A percentile compares a stretch with the other conserved stretches of the same genome.
phyloP scores from a whole-genome alignment of 2,329 filamentous ascomycete species.

The Ophiostoma ips region DNA sequence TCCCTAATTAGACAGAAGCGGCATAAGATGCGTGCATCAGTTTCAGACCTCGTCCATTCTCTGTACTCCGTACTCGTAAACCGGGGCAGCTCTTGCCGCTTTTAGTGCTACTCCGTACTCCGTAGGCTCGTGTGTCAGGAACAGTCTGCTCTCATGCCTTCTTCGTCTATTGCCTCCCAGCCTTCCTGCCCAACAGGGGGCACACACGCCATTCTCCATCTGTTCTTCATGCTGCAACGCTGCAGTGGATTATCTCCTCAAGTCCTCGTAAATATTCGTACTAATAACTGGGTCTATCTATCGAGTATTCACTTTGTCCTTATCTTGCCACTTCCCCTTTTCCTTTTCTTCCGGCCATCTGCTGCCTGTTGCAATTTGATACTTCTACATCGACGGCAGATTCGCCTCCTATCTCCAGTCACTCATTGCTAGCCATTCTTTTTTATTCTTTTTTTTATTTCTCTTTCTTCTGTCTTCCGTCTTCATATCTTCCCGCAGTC shows the following conservation, averaged over 20 bases:
- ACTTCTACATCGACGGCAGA: no score
- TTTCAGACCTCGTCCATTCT: background rate
- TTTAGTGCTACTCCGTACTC: background rate
- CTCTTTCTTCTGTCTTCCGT: background rate
- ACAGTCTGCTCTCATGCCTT: background rate
- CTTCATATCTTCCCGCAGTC: background rate
- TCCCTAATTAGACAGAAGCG: no score
- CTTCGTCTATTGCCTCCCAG: background rate
- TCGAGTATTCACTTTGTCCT: no score
- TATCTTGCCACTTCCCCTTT: no score
- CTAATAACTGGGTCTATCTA: no score
- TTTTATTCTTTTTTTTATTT: background rate
- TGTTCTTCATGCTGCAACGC: no score
- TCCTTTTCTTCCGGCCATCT: background rate
- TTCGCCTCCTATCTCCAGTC: background rate
- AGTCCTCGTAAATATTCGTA: background rate
- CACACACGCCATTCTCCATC: no score
- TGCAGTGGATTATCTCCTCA: no score
- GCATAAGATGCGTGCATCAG: background rate
- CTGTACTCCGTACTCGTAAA: background rate
- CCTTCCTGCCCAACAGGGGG: background rate
- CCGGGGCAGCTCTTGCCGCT: background rate
- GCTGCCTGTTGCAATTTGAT: background rate
- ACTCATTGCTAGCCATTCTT: background rate
- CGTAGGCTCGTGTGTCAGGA: background rate